Base-by-base conservation (phyloP, 2,329 filamentous ascomycete species). In the Neurospora crassa region DNA sequence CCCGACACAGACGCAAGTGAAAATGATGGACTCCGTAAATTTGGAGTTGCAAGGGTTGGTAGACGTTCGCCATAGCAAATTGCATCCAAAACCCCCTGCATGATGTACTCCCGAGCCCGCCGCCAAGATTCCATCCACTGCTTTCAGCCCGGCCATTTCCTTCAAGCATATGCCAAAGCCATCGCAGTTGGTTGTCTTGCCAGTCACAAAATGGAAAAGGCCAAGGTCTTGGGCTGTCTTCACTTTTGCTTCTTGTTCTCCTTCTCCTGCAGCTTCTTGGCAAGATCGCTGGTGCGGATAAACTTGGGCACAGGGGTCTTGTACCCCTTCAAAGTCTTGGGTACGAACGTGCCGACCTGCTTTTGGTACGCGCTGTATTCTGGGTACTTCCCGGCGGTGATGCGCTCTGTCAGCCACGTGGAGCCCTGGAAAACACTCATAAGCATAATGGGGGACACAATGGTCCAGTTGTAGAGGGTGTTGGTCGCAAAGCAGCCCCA, bases 321-420 rank as follows among this genome's bases (percentile, higher is more conserved):
- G 76, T 87, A 89, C 0, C 82, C 78, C 2, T 71, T 76, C 12
- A 86, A 69, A 3, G 82, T 80, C 41, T 77, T 88, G 1, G 96
- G 96, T 69, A 97, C 81, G 79, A 97, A 97, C 80, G 89, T 93
- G 73, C 92, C 91, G 4, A 98, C 93, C 71, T 90, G 87, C 75
- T 87, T 85, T 83, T 97, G 93, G 79, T 99, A 99, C 40, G 91
- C 84, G 74, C 85, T 85, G 81, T 99, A 99, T 76, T 97, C 93
- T 0, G 92, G 85, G 79, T 99, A 99, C 80, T 98, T 99, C 70
- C 86, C 83, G 3, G 89, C 82, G 1, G 91, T 94, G 75, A 98
- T 91, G 63, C 85, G 78, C 82, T 99, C 96, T 0, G 96, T 98
- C 53, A 99, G 86, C 83, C 88, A 90, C 0, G 94, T 97, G 74